Evolutionary conservation across 2,329 filamentous ascomycete species (phyloP).

Genomic region (Gnomoniopsis smithogilvyi): DNA sequence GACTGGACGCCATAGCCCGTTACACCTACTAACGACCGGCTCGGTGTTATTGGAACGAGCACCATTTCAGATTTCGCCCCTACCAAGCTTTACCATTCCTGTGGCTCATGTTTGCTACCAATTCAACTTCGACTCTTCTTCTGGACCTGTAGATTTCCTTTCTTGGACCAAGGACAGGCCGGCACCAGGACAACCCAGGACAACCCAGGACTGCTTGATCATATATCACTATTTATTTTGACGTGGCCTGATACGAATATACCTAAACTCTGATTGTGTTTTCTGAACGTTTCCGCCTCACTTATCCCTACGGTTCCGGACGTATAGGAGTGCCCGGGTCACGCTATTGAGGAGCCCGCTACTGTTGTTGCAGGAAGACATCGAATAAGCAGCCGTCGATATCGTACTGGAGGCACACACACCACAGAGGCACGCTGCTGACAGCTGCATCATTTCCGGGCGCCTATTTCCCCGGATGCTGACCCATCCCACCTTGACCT

Average conservation of each 20-base stretch:
- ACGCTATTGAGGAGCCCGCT: no score
- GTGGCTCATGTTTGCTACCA: not conserved
- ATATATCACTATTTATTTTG: not conserved
- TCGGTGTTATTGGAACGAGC: conserved; percentile 1
- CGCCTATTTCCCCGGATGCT: not conserved
- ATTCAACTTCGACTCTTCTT: not conserved
- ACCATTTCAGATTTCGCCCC: not conserved
- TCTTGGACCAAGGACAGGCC: not conserved
- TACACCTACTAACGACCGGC: not conserved
- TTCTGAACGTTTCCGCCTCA: not conserved
- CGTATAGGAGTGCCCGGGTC: no score
- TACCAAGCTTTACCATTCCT: not conserved
- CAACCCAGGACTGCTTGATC: no score
- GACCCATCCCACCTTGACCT: not conserved
- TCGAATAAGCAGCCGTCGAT: not conserved
- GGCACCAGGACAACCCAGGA: no score
- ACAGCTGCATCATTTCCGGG: conserved; percentile 4
- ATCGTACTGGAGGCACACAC: not conserved
- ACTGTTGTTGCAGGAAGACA: no score
- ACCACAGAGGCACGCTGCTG: no score
- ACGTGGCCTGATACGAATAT: not conserved
- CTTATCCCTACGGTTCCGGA: not conserved
- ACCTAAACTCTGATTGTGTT: not conserved
- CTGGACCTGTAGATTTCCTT: not conserved
- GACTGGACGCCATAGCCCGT: not conserved